A percentile compares a stretch with the other conserved stretches of the same genome.
These are phyloP conservation scores for Heliamphora pulchella DNA, from an alignment of 179 eudicot species.

Conservation along the genomic window DNA sequence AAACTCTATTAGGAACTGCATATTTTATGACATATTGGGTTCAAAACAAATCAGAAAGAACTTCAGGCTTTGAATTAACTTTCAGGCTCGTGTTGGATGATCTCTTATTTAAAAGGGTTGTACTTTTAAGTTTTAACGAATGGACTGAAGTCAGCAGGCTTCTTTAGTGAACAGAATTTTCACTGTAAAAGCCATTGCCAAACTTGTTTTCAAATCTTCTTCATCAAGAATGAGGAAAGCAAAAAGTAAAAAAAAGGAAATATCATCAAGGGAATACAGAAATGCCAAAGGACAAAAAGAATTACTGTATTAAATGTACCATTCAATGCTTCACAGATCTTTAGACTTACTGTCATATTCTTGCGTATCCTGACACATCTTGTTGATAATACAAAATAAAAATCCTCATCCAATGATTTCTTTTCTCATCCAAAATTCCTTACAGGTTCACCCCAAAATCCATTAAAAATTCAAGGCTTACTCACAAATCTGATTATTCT, in stretches of 20 bases:
- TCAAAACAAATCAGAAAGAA: neutral
- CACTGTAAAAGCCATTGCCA: neutral
- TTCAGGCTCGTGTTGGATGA: neutral
- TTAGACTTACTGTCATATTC: neutral
- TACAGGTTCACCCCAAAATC: neutral
- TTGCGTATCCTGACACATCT: neutral
- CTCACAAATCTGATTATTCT: neutral
- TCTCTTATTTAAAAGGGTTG: neutral
- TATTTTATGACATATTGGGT: neutral
- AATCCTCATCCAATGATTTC: neutral
- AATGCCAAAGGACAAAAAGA: no score
- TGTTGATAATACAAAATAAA: neutral
- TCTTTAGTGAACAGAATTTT: neutral
- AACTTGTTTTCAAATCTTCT: neutral
- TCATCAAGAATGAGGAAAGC: neutral
- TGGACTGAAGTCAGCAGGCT: constrained; percentile 5
- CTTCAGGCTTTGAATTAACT: neutral
- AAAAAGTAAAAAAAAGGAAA: neutral
- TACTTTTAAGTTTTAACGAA: neutral
- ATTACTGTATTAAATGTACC: neutral
- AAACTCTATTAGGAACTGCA: neutral
- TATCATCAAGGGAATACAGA: neutral
- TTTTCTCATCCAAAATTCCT: neutral
- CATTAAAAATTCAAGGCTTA: neutral
- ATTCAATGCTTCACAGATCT: neutral